A percentile compares a stretch with the other conserved stretches of the same genome.
Conservation (phyloP, 2,329 filamentous ascomycete genomes). For the Alternaria gansuensis region DNA sequence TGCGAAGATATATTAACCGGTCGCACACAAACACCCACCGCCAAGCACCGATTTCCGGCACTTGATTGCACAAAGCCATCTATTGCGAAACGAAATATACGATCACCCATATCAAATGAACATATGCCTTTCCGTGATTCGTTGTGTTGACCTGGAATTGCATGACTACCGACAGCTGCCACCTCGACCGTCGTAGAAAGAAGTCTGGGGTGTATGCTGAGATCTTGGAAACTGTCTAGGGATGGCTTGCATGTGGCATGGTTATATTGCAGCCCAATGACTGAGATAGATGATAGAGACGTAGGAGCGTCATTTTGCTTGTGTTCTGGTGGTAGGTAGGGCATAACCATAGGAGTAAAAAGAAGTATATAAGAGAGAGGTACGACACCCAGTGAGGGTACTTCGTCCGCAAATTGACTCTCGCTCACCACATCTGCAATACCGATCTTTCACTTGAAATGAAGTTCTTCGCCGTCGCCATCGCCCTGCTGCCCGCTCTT, state of each 20-base stretch:
- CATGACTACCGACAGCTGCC: constrained; percentile 7
- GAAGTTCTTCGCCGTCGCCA: constrained; percentile 41
- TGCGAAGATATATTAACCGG: constrained; percentile 29
- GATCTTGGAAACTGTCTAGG: constrained; percentile 13
- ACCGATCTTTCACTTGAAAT: constrained; percentile 23
- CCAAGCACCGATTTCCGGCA: constrained; percentile 17
- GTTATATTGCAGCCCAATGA: constrained; percentile 20
- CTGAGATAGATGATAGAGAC: constrained; percentile 15
- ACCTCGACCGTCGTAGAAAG: not conserved
- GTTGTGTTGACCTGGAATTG: not conserved
- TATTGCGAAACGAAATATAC: constrained; percentile 27
- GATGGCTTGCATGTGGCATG: constrained; percentile 21
- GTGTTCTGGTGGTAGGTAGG: constrained; percentile 5
- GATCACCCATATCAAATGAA: constrained; percentile 3
- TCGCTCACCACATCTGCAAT: not conserved
- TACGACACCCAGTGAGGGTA: not conserved
- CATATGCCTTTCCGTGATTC: not conserved
- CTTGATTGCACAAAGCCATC: constrained; percentile 24
- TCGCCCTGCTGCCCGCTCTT: constrained; percentile 45
- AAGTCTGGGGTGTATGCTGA: constrained; percentile 23
- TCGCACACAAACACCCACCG: constrained; percentile 17
- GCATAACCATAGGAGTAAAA: not conserved
- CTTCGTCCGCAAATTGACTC: constrained; percentile 13
- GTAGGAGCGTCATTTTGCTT: constrained; percentile 10
- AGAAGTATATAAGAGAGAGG: constrained; percentile 24